These are phyloP conservation scores for Naematelia encephala DNA, from an alignment of 768 basidiomycete genomes.

Conservation along the genomic window DNA sequence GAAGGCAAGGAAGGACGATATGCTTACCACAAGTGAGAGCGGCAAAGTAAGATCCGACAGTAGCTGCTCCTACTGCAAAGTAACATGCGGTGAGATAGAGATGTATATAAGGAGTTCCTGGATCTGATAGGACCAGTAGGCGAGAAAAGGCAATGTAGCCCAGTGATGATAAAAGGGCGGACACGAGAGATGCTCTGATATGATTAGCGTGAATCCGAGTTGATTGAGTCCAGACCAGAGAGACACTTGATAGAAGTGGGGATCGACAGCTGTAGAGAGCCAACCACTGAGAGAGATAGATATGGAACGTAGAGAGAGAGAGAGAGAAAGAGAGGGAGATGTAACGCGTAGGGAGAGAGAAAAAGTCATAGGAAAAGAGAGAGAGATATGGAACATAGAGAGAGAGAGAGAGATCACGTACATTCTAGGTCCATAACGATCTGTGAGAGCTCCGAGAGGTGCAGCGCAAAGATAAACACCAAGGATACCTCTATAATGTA, in stretches of 20 bases:
- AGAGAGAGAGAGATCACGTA: constrained; percentile 15
- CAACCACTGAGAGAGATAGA: no score
- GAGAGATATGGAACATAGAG: no score
- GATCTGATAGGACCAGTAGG: constrained; percentile 19
- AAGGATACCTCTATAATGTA: constrained; percentile 35
- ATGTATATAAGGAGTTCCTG: constrained; percentile 35
- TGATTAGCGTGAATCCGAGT: background rate
- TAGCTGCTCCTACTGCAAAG: constrained; percentile 46
- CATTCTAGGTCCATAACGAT: constrained; percentile 47
- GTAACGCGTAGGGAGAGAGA: background rate
- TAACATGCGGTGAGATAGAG: constrained; percentile 38
- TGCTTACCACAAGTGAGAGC: constrained; percentile 43
- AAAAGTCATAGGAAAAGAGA: no score
- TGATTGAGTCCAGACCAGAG: no score
- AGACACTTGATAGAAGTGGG: background rate
- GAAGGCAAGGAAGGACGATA: background rate
- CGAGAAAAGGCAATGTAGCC: constrained; percentile 45
- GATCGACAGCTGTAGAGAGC: background rate
- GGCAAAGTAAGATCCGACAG: constrained; percentile 49
- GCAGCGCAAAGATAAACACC: constrained; percentile 50
- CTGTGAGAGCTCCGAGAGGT: constrained; percentile 45
- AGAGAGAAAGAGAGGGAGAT: background rate
- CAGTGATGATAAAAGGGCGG: constrained; percentile 36
- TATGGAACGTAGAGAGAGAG: no score
- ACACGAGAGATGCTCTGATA: constrained; percentile 35